Percentiles rank a stretch among this genome's conserved stretches.
Evolutionary conservation across 805 yeast genomes (phyloP).

Genomic region (Grigorovia jiainica): DNA sequence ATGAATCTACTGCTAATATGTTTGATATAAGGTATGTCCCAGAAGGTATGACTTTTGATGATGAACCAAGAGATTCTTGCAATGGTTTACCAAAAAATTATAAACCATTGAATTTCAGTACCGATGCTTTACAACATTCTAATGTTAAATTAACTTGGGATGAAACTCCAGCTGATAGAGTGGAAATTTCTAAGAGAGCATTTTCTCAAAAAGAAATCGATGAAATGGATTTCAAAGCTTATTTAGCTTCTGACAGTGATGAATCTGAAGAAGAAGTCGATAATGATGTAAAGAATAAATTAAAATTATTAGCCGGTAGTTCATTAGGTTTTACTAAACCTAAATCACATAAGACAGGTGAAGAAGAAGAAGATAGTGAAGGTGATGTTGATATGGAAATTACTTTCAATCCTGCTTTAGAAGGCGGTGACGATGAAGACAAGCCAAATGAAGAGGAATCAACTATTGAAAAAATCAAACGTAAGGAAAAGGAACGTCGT

Average conservation of each 20-base stretch:
- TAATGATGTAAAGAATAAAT: constrained; percentile 41
- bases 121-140: constrained; percentile 94
- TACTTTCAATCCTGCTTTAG: constrained; percentile 84
- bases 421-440: constrained; percentile 24
- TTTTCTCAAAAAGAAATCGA: constrained; percentile 83
- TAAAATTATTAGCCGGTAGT: constrained; percentile 46
- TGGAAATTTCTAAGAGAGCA: constrained; percentile 63
- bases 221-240: constrained; percentile 87
- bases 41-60: constrained; percentile 82
- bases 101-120: constrained; percentile 71
- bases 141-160: constrained; percentile 97
- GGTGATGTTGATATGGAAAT: constrained; percentile 87
- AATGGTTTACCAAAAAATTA: constrained; percentile 63
- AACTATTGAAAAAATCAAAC: constrained; percentile 68
- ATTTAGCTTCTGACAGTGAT: constrained; percentile 71
- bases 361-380: constrained; percentile 35
- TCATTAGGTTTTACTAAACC: constrained; percentile 29
- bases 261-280: constrained; percentile 38
- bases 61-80: constrained; percentile 67
- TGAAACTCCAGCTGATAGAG: constrained; percentile 89
- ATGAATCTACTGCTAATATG: constrained; percentile 88
- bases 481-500: constrained; percentile 90
- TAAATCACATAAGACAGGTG: constrained; percentile 34
- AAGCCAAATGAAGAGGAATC: constrained; percentile 46
- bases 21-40: constrained; percentile 91